phyloP scores from a whole-genome alignment of 495 filamentous ascomycete genomes.

The Friedmanniomyces endolithicus region DNA sequence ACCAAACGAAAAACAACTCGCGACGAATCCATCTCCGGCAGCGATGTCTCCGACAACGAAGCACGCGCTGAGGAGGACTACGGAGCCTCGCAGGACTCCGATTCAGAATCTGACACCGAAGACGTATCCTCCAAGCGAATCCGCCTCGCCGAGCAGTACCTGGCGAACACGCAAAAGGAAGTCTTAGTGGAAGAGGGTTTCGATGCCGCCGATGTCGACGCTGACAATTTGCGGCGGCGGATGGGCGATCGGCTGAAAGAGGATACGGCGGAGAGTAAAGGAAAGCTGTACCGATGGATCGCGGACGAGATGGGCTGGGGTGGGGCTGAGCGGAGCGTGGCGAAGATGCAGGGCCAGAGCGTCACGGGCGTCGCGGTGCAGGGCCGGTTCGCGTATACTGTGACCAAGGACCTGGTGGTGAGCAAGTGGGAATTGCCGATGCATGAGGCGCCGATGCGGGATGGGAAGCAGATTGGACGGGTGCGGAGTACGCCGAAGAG shows the following conservation, averaged over 20 bases:
- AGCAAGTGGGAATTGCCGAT: conserved; percentile 72
- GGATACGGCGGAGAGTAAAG: conserved; percentile 89
- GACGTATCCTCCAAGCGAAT: conserved; percentile 78
- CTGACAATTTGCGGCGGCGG: conserved; percentile 44
- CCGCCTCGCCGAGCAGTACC: conserved; percentile 81
- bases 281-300: conserved; percentile 68
- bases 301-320: conserved; percentile 41
- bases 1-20: conserved; percentile 16
- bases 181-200: conserved; percentile 66
- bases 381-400: conserved; percentile 70
- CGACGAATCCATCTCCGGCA: conserved; percentile 68
- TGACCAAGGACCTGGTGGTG: conserved; percentile 69
- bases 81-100: conserved; percentile 35
- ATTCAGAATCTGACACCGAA: conserved; percentile 53
- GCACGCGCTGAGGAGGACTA: conserved; percentile 23
- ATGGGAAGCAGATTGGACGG: conserved; percentile 1
- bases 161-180: conserved; percentile 77
- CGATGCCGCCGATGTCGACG: conserved; percentile 84
- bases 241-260: conserved; percentile 82
- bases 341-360: conserved; percentile 33
- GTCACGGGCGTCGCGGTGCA: conserved; percentile 69
- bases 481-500: conserved; percentile 56
- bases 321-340: conserved; percentile 5
- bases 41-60: conserved; percentile 57
- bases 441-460: conserved; percentile 40